Evolutionary conservation across 1,139 yeast species (phyloP), one percentile per base, ranked within the genome.

Genomic region (Meyerozyma smithsonii): DNA sequence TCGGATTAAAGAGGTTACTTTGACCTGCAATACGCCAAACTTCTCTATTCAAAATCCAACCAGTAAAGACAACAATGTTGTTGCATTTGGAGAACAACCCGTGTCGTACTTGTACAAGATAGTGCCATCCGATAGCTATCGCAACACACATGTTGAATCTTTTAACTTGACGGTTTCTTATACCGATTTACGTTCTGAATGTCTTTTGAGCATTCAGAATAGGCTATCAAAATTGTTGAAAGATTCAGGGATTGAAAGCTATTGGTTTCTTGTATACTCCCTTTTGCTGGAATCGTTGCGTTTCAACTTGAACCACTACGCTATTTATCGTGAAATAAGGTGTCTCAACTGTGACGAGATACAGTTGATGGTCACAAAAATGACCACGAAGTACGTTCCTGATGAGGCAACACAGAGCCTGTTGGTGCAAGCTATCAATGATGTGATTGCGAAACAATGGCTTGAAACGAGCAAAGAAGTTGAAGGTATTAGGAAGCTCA

Each of bases 11-110:
- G 54, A 64, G 3, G 78, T 77, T 10, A 55, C 61, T 2, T 59
- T 85, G 35, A 43, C 53, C 1, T 66, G 72, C 1, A 55, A 64
- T 3, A 65, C 61, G 36, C 46, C 46, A 0, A 62, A 66, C 32
- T 81, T 70, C 47, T 50, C 49, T 1, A 72, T 80, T 0, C 46
- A 50, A 12, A 51, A 59, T 4, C 59, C 66, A 2, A 46, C 48
- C 5, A 45, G 47, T 12, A 51, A 54, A 8, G 42, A 52, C 1
- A 39, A 38, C 4, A 39, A 57, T n/a, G 54, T 77, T 16, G 62
- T 81, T 26, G 81, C 87, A 0, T 78, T 74, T 52, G 76, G 77
- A 4, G 88, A 81, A n/a, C 89, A 85, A 42, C 85, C 89, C 0
- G 78, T 79, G 0, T 72, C 79, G 1, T 74, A 73, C 37, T 79